A percentile compares a stretch with the other conserved stretches of the same genome.
Conservation (phyloP, 192 early-diverging fungal species). For the Entomortierella lignicola region DNA sequence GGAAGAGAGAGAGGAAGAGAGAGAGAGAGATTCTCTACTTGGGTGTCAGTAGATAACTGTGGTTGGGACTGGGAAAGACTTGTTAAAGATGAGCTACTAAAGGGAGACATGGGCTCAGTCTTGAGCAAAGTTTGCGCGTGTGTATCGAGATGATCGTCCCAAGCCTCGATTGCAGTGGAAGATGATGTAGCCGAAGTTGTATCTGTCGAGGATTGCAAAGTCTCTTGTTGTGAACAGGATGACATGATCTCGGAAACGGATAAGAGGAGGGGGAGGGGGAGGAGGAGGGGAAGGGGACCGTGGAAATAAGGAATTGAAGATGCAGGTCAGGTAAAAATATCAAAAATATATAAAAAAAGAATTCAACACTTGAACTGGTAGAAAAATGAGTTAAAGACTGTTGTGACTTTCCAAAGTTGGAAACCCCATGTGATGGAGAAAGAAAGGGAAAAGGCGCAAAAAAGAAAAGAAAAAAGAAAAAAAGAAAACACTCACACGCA, state of each 20-base stretch:
- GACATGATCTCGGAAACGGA: not conserved
- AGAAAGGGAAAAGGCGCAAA: not conserved
- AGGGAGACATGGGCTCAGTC: constrained; percentile 30
- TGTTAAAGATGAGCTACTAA: constrained; percentile 2
- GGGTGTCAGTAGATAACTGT: not conserved
- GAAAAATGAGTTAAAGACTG: not conserved
- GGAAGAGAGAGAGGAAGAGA: constrained; percentile 3
- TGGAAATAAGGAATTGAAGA: not conserved
- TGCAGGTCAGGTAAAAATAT: not conserved
- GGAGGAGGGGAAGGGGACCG: not conserved
- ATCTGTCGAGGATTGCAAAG: not conserved
- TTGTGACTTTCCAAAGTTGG: not conserved
- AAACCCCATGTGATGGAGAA: not conserved
- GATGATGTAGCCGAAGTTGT: not conserved
- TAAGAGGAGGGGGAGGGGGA: not conserved
- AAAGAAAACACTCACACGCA: no score
- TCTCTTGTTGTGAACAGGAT: not conserved
- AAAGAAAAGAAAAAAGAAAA: not conserved
- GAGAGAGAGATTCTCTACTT: not conserved
- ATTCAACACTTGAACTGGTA: not conserved
- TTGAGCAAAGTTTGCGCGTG: constrained; percentile 14
- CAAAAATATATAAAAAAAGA: not conserved
- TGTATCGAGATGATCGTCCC: constrained; percentile 22
- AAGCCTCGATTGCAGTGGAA: not conserved
- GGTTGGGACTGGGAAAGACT: constrained; percentile 5